A percentile compares a stretch with the other conserved stretches of the same genome.
Evolutionary conservation across 768 basidiomycete genomes (phyloP).

Genomic region (Mycena sanguinolenta): DNA sequence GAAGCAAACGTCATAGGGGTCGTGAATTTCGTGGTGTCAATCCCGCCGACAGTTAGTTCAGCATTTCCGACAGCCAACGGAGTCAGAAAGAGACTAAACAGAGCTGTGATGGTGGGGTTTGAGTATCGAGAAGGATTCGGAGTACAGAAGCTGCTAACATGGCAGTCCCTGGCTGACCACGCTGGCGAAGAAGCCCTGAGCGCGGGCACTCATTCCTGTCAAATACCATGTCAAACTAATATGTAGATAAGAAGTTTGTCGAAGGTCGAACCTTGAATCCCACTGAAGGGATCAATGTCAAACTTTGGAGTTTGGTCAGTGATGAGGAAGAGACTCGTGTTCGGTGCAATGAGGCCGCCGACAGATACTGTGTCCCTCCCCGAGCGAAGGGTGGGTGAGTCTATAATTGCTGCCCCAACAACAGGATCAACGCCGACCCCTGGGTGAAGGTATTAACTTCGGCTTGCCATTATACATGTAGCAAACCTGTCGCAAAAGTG

Average conservation of each 20-base stretch:
- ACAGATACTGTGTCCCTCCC: slow-evolving; percentile 64
- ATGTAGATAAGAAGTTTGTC: background rate
- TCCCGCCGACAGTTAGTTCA: slow-evolving; percentile 67
- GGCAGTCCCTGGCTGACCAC: slow-evolving; percentile 64
- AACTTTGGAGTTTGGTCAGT: slow-evolving; percentile 67
- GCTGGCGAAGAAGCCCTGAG: slow-evolving; percentile 64
- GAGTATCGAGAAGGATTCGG: background rate
- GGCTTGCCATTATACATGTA: background rate
- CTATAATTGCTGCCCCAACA: slow-evolving; percentile 39
- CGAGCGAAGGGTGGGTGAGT: slow-evolving; percentile 55
- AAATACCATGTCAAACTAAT: background rate
- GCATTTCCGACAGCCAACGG: slow-evolving; percentile 61
- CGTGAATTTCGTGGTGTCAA: slow-evolving; percentile 64
- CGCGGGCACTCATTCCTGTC: slow-evolving; percentile 63
- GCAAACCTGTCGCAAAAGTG: slow-evolving; percentile 64
- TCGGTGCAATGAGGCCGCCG: slow-evolving; percentile 55
- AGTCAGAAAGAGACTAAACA: slow-evolving; percentile 67
- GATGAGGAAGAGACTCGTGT: slow-evolving; percentile 62
- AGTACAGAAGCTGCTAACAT: slow-evolving; percentile 48
- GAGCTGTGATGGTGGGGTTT: slow-evolving; percentile 46
- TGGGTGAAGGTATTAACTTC: background rate
- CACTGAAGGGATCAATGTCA: slow-evolving; percentile 67
- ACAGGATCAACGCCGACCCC: slow-evolving; percentile 67
- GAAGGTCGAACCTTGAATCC: slow-evolving; percentile 59
- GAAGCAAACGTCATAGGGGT: slow-evolving; percentile 60